A percentile compares a stretch with the other conserved stretches of the same genome.
Conservation (phyloP, 495 filamentous ascomycete species). For the Peziza echinospora region DNA sequence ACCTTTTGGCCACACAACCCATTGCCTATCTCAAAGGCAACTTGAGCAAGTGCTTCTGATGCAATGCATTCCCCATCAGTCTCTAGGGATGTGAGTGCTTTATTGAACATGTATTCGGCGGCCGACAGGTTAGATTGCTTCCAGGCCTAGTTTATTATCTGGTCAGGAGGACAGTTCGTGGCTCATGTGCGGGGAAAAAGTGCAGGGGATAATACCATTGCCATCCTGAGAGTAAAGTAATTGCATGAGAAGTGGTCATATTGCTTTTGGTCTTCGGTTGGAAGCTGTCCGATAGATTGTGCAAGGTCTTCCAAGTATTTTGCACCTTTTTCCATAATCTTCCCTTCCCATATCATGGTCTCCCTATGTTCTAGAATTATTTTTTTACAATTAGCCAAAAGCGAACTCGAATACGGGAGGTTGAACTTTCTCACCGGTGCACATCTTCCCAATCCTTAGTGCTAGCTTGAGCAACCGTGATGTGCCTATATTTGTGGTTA, state of each 20-base stretch:
- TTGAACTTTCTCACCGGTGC: conserved; percentile 28
- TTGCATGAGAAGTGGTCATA: conserved; percentile 30
- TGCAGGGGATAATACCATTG: conserved; percentile 24
- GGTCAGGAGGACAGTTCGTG: neutral
- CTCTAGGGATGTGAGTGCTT: conserved; percentile 23
- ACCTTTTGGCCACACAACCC: conserved; percentile 31
- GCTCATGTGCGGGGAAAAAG: neutral
- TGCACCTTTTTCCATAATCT: conserved; percentile 40
- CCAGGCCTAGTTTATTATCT: conserved; percentile 28
- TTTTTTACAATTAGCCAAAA: too few species aligned
- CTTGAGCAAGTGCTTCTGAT: conserved; percentile 45
- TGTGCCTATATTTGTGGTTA: neutral
- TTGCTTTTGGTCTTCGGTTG: conserved; percentile 15
- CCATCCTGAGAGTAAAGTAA: conserved; percentile 48
- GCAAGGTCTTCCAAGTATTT: conserved; percentile 37
- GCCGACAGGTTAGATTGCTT: conserved; percentile 45
- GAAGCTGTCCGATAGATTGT: conserved; percentile 17
- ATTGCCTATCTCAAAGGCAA: conserved; percentile 51
- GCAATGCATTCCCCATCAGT: conserved; percentile 24
- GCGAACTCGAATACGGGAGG: too few species aligned
- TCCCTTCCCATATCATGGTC: conserved; percentile 32
- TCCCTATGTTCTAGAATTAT: too few species aligned
- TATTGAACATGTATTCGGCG: conserved; percentile 54
- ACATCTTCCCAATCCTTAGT: conserved; percentile 23
- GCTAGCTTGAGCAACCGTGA: neutral